A percentile compares a stretch with the other conserved stretches of the same genome.
Evolutionary conservation across 2,329 filamentous ascomycete genomes (phyloP).

Genomic region (Arthrobotrys sinensis): DNA sequence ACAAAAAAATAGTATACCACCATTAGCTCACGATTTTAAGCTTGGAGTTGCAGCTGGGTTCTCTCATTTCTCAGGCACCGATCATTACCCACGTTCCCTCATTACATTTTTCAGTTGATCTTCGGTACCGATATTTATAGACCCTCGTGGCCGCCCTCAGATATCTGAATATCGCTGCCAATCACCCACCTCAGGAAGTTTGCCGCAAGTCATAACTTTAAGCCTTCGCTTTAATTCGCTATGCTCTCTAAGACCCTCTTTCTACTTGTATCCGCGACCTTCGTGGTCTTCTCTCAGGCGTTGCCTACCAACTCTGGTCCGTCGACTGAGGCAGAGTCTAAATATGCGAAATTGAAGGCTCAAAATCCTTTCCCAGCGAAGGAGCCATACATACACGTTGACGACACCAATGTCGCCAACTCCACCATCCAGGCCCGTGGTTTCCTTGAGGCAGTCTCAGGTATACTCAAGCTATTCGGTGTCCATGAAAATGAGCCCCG

Average conservation of each 20-base stretch:
- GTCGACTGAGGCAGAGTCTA: neutral
- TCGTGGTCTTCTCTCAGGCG: constrained; percentile 19
- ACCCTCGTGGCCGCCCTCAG: constrained; percentile 7
- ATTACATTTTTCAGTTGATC: constrained; percentile 2
- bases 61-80: neutral
- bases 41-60: neutral
- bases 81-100: neutral
- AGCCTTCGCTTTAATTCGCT: neutral
- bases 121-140: constrained; percentile 26
- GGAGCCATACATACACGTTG: constrained; percentile 35
- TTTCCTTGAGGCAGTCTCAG: neutral
- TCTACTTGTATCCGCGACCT: constrained; percentile 14
- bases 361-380: constrained; percentile 38
- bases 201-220: neutral
- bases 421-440: neutral
- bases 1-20: neutral
- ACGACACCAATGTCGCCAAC: neutral
- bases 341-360: constrained; percentile 7
- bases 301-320: constrained; percentile 11
- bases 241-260: constrained; percentile 48
- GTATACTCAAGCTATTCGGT: neutral
- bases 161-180: constrained; percentile 6
- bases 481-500: neutral
- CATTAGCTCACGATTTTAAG: neutral
- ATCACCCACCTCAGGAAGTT: neutral